These are phyloP conservation scores for Suillus discolor DNA, from an alignment of 768 basidiomycete genomes.

Conservation along the genomic window DNA sequence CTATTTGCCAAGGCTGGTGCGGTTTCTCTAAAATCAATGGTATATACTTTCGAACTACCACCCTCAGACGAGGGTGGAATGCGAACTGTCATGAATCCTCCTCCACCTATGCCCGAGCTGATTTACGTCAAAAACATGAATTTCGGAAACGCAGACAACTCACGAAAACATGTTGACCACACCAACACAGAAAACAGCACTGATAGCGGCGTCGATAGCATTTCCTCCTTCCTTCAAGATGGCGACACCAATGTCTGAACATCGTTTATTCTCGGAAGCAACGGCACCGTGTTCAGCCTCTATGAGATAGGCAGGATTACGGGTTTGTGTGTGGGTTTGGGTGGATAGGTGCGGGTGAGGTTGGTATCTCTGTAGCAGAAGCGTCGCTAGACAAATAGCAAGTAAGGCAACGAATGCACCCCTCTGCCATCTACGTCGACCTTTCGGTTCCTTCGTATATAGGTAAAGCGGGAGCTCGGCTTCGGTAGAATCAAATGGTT, in stretches of 20 bases:
- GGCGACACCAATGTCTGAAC: conserved; percentile 83
- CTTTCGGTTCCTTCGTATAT: background rate
- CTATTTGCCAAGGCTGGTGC: conserved; percentile 73
- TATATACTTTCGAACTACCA: conserved; percentile 59
- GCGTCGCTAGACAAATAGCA: conserved; percentile 14
- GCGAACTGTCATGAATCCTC: conserved; percentile 85
- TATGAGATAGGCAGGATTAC: conserved; percentile 61
- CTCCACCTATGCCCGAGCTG: conserved; percentile 85
- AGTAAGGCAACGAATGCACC: conserved; percentile 14
- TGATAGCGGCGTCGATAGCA: conserved; percentile 87
- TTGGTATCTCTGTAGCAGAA: conserved; percentile 8
- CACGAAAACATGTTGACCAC: conserved; percentile 92
- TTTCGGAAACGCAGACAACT: conserved; percentile 29
- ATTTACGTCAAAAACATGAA: conserved; percentile 11
- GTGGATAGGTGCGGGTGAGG: background rate
- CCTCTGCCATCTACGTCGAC: conserved; percentile 16
- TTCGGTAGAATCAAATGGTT: background rate
- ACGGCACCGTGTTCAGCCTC: conserved; percentile 81
- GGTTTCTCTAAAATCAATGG: conserved; percentile 88
- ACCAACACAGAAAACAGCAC: conserved; percentile 75
- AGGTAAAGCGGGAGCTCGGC: conserved; percentile 2
- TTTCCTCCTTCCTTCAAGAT: conserved; percentile 83
- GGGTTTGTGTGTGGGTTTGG: conserved; percentile 5
- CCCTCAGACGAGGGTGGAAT: conserved; percentile 54
- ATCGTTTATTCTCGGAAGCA: conserved; percentile 83